These are phyloP conservation scores for Ascocoryne sarcoides DNA, from an alignment of 2,329 filamentous ascomycete species.

Conservation along the genomic window DNA sequence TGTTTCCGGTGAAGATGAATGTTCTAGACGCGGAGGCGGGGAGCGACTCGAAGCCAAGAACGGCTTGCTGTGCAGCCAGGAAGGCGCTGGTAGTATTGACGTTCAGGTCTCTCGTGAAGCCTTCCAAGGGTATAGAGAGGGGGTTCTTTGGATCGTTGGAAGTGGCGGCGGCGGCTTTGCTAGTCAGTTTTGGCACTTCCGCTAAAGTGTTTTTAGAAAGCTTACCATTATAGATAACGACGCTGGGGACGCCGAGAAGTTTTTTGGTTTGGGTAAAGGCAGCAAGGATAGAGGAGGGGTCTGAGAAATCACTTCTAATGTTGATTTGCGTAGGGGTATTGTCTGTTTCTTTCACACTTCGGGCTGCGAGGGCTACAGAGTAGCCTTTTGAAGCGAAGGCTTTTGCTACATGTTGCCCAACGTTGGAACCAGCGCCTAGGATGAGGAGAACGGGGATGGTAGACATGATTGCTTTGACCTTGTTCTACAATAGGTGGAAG, in stretches of 20 bases:
- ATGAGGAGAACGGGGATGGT: constrained; percentile 32
- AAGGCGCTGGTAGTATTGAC: constrained; percentile 34
- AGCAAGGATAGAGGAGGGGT: constrained; percentile 28
- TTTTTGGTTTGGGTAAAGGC: constrained; percentile 33
- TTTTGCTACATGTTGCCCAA: constrained; percentile 30
- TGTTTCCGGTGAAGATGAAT: constrained; percentile 39
- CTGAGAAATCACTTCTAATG: constrained; percentile 31
- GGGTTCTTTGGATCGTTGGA: constrained; percentile 25
- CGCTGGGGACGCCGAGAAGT: constrained; percentile 30
- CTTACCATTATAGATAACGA: constrained; percentile 36
- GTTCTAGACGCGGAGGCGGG: constrained; percentile 27
- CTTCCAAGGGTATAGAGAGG: constrained; percentile 24
- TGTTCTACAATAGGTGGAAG: too few species aligned
- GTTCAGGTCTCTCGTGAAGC: constrained; percentile 23
- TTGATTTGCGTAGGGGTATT: constrained; percentile 28
- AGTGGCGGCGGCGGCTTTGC: constrained; percentile 4
- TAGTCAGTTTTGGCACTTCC: too few species aligned
- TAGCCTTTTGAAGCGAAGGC: constrained; percentile 35
- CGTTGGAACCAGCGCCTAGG: constrained; percentile 34
- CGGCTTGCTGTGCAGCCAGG: constrained; percentile 33
- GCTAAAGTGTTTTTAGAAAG: background rate
- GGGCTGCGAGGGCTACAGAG: constrained; percentile 32
- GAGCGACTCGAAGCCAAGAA: constrained; percentile 25
- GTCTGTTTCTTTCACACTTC: constrained; percentile 24
- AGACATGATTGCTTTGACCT: too few species aligned